Percentiles rank a stretch among this genome's conserved stretches.
Evolutionary conservation across 768 basidiomycete genomes (phyloP).

Genomic region (Hypholoma fasciculare): DNA sequence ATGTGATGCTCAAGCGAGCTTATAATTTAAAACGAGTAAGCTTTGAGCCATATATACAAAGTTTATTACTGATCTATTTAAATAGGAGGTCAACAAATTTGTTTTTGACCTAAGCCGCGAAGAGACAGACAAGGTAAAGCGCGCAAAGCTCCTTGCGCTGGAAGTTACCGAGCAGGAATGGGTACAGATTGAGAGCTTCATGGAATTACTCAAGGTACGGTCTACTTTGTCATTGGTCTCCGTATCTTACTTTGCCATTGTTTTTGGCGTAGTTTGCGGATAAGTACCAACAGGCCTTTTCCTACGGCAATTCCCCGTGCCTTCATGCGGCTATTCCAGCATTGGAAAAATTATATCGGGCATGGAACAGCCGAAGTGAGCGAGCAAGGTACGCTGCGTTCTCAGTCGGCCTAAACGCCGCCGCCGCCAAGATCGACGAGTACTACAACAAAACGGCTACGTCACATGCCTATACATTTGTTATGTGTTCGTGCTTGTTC

Average conservation of each 20-base stretch:
- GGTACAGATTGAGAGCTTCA: not conserved
- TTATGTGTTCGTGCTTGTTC: conserved; percentile 18
- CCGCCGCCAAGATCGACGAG: conserved; percentile 19
- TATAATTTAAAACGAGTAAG: not conserved
- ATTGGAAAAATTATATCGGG: conserved; percentile 19
- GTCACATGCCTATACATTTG: conserved; percentile 26
- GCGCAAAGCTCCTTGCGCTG: not conserved
- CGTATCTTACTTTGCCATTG: conserved; percentile 1
- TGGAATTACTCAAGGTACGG: not conserved
- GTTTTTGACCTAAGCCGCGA: not conserved
- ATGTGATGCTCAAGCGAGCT: conserved; percentile 13
- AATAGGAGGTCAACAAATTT: not conserved
- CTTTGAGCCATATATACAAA: not conserved
- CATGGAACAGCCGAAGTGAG: conserved; percentile 17
- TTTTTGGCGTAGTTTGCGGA: not conserved
- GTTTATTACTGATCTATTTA: too few species aligned
- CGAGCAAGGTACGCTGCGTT: conserved; percentile 17
- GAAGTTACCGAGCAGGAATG: not conserved
- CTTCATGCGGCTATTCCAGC: conserved; percentile 25
- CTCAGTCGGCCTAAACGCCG: conserved; percentile 15
- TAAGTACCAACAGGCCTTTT: conserved; percentile 18
- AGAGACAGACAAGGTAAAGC: too few species aligned
- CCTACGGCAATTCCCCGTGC: conserved; percentile 12
- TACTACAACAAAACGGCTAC: conserved; percentile 26
- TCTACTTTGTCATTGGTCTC: not conserved